These are phyloP conservation scores for Antitrichia curtipendula DNA, from an alignment of 225 moss, liverwort and hornwort genomes.

Conservation along the genomic window DNA sequence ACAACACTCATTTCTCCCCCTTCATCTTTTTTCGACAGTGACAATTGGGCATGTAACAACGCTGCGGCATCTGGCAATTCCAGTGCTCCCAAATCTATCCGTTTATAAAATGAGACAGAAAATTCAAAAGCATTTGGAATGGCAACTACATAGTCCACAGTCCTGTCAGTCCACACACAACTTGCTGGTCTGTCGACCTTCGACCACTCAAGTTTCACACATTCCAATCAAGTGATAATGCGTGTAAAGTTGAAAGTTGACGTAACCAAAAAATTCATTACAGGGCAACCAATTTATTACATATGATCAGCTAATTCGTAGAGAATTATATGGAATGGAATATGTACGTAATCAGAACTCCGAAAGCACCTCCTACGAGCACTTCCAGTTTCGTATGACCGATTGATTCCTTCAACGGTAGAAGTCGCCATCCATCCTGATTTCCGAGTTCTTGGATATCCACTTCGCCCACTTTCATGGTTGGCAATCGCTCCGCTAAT, in stretches of 20 bases:
- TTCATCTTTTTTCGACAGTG: not conserved
- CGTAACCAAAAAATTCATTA: not conserved
- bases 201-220: not conserved
- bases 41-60: not conserved
- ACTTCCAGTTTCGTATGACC: constrained; percentile 89
- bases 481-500: constrained; percentile 47
- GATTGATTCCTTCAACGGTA: constrained; percentile 86
- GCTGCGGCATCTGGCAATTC: not conserved
- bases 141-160: not conserved
- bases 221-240: not conserved
- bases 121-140: not conserved
- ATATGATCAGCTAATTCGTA: not conserved
- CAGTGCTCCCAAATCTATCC: not conserved
- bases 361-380: constrained; percentile 60
- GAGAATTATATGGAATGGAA: constrained; percentile 15
- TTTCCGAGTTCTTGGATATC: constrained; percentile 68
- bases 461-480: constrained; percentile 73
- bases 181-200: not conserved
- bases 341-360: constrained; percentile 31
- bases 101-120: not conserved
- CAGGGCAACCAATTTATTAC: not conserved
- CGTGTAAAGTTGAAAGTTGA: too few relatives aligned
- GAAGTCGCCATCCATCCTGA: constrained; percentile 65
- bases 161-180: not conserved
- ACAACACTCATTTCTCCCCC: too few relatives aligned